phyloP scores from a whole-genome alignment of 495 filamentous ascomycete species.

The Geopyxis carbonaria region DNA sequence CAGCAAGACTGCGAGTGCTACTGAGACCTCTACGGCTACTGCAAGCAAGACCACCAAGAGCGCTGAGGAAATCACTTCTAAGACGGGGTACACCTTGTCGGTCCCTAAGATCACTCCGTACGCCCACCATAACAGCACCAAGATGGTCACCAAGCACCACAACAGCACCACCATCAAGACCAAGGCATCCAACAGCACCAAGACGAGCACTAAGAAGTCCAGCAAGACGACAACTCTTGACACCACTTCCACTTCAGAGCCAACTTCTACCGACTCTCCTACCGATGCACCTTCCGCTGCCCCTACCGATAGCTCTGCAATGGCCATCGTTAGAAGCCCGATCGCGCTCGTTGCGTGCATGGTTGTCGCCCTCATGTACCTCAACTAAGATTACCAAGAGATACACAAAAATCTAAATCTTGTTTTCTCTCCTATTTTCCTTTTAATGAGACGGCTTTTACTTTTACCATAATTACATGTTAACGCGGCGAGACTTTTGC shows the following conservation, averaged over 20 bases:
- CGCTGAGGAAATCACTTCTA: not conserved
- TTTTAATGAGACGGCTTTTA: too few relatives aligned
- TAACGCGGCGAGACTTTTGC: too few relatives aligned
- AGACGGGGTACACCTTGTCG: constrained; percentile 1
- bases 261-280: not conserved
- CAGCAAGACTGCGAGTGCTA: not conserved
- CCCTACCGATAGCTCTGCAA: constrained; percentile 10
- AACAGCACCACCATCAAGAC: constrained; percentile 4
- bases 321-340: constrained; percentile 15
- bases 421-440: too few relatives aligned
- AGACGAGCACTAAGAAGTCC: not conserved
- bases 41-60: constrained; percentile 2
- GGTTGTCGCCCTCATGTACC: constrained; percentile 18
- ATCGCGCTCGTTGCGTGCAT: constrained; percentile 20
- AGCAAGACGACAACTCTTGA: not conserved
- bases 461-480: too few relatives aligned
- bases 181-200: constrained; percentile 9
- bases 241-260: constrained; percentile 3
- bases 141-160: not conserved
- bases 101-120: constrained; percentile 1
- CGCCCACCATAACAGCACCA: constrained; percentile 8
- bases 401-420: not conserved
- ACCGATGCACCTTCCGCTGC: not conserved
- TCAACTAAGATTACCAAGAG: constrained; percentile 14
- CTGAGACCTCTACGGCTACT: not conserved